Base-by-base conservation (phyloP, 1,284 basidiomycete genomes). In the Pyrrhoderma noxium region DNA sequence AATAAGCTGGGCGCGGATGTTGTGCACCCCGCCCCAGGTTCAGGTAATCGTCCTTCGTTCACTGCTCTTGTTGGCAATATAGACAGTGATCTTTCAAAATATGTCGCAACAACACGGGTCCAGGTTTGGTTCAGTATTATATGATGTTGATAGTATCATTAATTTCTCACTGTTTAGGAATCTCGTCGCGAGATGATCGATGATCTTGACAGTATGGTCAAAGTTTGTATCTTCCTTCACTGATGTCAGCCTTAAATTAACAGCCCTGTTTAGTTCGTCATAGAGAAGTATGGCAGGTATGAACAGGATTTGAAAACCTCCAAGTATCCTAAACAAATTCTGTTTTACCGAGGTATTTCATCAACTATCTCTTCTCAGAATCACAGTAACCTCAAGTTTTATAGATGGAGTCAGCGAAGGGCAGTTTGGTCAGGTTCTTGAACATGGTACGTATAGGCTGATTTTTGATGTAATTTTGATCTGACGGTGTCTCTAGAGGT, bases 391-490 rank as follows among this genome's bases (percentile, higher is more conserved):
- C 34, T 56, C 13, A 4, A 13, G 49, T 48, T 2, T 25, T 56
- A 11, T 55, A 84, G 85, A 89, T 60, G 86, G 87, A 60, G 86
- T 89, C 21, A 86, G 83, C 4, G 86, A 89, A 64, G 87, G 87
- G 3, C 84, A 89, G 57, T 89, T 89, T 61, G 69, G 74, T 53
- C 74, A 82, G 45, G 86, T 89, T 2, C 64, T 86, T 8, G 76
- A 83, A 0, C 59, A 67, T 58, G 82, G 82, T 80, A 45, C 41
- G 68, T 60, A 16, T 36, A 45, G 43, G 19, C 27, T 25, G 38
- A 5, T 27, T 4, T 40, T 13, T 21, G 11, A 38, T n/a, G 49
- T 8, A 18, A 40, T 36, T 38, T 48, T 25, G 39, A 25, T 27
- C 51, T 51, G 18, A 53, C 23, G 48, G 36, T 56, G 9, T 43